phyloP scores from a whole-genome alignment of 208 protist genomes.

The Trypanosoma congolense region DNA sequence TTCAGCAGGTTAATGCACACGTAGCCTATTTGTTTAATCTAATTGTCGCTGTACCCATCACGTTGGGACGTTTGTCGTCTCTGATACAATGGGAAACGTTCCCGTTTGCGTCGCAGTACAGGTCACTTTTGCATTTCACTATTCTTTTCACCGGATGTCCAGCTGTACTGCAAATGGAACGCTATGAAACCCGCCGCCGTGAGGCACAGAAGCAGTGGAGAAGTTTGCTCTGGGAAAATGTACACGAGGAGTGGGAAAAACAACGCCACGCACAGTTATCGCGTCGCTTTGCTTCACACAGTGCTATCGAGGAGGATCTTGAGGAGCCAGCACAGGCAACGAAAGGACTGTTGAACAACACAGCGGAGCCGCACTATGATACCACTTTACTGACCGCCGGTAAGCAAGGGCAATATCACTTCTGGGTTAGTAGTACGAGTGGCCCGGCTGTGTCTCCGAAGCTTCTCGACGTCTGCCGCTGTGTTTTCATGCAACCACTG shows the following conservation, averaged over 20 bases:
- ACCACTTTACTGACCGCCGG: too few relatives aligned
- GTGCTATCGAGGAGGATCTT: neutral
- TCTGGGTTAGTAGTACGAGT: conserved; percentile 8
- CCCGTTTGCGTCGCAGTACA: conserved; percentile 30
- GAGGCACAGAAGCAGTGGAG: conserved; percentile 17
- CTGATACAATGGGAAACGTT: conserved; percentile 43
- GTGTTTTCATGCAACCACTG: conserved; percentile 16
- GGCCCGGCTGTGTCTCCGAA: conserved; percentile 11
- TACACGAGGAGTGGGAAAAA: neutral
- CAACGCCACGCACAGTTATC: conserved; percentile 4
- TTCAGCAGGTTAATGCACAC: conserved; percentile 17
- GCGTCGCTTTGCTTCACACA: conserved; percentile 18
- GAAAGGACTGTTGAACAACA: neutral
- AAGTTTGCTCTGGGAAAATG: conserved; percentile 3
- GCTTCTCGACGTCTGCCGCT: conserved; percentile 11
- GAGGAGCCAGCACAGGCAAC: too few relatives aligned
- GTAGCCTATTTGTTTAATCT: conserved; percentile 20
- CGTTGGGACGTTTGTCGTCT: conserved; percentile 36
- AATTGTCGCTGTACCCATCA: conserved; percentile 34
- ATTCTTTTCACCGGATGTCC: conserved; percentile 30
- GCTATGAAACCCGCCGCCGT: conserved; percentile 20
- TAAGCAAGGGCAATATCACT: conserved; percentile 5
- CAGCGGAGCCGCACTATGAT: too few relatives aligned
- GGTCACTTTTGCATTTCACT: conserved; percentile 50
- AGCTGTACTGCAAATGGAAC: conserved; percentile 27